Conservation (phyloP, 352 stramenopile genomes). For the Pythium aristosporum region DNA sequence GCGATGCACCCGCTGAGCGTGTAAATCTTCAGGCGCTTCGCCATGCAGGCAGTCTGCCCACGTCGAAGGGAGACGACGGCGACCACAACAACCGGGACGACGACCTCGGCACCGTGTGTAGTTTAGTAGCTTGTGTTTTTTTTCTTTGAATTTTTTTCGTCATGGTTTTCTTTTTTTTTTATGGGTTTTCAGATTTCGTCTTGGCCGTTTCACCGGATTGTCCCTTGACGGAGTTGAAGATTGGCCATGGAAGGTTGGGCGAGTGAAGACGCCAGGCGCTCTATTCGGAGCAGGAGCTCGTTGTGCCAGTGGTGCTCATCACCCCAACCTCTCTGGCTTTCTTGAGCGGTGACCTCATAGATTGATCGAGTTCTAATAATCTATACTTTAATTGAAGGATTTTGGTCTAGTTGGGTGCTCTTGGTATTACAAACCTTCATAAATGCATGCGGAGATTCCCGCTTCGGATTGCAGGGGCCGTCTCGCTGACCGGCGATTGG, state of each 20-base stretch:
- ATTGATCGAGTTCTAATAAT: no score
- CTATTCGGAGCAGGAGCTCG: neutral
- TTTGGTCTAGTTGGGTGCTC: no score
- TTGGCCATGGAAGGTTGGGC: neutral
- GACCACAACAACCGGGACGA: no score
- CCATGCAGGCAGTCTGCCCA: no score
- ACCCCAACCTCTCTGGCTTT: neutral
- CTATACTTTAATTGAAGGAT: no score
- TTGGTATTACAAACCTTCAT: no score
- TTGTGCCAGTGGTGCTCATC: neutral
- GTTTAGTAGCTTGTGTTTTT: slow-evolving; percentile 14
- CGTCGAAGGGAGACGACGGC: no score
- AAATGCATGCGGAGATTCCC: no score
- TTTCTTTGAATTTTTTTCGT: slow-evolving; percentile 6
- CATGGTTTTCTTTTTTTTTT: slow-evolving; percentile 3
- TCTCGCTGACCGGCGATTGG: no score
- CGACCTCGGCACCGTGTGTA: neutral
- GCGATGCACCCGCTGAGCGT: slow-evolving; percentile 79
- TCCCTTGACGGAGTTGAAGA: neutral
- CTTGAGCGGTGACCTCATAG: no score
- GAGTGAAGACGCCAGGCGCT: neutral
- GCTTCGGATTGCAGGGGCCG: no score
- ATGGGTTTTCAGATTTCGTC: slow-evolving; percentile 3
- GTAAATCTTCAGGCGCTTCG: slow-evolving; percentile 22
- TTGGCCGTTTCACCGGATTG: neutral